phyloP scores from a whole-genome alignment of 148 eudicot genomes.

The Polygonum maritimum region DNA sequence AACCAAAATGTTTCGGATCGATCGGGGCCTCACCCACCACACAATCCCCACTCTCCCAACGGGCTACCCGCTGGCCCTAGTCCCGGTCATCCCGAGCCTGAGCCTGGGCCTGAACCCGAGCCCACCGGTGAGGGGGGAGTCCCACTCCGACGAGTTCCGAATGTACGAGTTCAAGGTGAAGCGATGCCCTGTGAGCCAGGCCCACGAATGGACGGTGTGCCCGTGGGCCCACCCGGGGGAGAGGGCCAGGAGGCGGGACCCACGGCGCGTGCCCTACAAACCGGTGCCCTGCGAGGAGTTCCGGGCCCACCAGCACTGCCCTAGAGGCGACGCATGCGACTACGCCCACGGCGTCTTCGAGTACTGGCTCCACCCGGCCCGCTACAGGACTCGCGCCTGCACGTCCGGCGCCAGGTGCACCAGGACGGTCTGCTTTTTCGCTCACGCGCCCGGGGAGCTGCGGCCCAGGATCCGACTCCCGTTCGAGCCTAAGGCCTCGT shows the following conservation, averaged over 20 bases:
- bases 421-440: conserved; percentile 14
- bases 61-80: not conserved
- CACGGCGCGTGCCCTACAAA: conserved; percentile 10
- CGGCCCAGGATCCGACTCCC: not conserved
- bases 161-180: conserved; percentile 24
- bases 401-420: conserved; percentile 5
- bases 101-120: not conserved
- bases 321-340: conserved; percentile 16
- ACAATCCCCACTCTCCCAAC: not conserved
- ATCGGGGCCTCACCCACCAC: not conserved
- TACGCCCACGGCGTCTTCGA: conserved; percentile 24
- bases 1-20: not conserved
- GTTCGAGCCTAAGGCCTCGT: not conserved
- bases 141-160: conserved; percentile 14
- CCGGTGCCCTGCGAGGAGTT: conserved; percentile 16
- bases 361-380: conserved; percentile 23
- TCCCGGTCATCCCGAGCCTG: not conserved
- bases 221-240: conserved; percentile 25
- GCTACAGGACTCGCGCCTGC: conserved; percentile 13
- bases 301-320: conserved; percentile 11
- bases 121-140: not conserved
- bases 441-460: conserved; percentile 9
- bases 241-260: conserved; percentile 24
- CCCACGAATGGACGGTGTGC: conserved; percentile 28
- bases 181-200: conserved; percentile 8